Percentiles rank a stretch among this genome's conserved stretches.
Conservation (phyloP, 805 yeast species). For the Kregervanrija fluxuum region DNA sequence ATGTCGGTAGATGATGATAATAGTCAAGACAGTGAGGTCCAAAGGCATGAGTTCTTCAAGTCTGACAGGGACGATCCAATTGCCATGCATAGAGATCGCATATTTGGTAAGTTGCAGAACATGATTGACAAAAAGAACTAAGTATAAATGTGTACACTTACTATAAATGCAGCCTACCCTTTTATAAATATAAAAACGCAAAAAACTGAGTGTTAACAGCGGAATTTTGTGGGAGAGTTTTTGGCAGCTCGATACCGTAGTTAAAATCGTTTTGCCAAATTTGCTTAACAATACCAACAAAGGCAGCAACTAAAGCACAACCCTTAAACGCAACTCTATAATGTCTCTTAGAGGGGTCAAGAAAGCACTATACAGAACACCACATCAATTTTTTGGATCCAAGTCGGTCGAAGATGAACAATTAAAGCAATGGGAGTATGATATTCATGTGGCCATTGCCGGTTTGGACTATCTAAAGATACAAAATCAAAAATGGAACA, state of each 20-base stretch:
- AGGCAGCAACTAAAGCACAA: neutral
- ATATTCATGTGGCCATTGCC: slow-evolving; percentile 32
- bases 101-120: slow-evolving; percentile 48
- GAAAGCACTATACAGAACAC: slow-evolving; percentile 30
- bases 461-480: slow-evolving; percentile 36
- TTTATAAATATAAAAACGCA: too few species aligned
- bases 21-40: slow-evolving; percentile 22
- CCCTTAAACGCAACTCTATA: neutral
- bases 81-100: slow-evolving; percentile 57
- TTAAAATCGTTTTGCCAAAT: too few species aligned
- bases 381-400: slow-evolving; percentile 29
- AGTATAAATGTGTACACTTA: too few species aligned
- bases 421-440: slow-evolving; percentile 37
- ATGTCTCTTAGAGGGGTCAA: slow-evolving; percentile 32
- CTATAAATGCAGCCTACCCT: too few species aligned
- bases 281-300: neutral
- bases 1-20: slow-evolving; percentile 13
- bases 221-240: too few species aligned
- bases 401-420: slow-evolving; percentile 32
- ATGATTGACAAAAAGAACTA: slow-evolving; percentile 39
- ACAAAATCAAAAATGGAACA: slow-evolving; percentile 23
- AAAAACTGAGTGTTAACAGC: too few species aligned
- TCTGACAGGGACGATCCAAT: slow-evolving; percentile 51
- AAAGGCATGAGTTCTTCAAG: slow-evolving; percentile 49
- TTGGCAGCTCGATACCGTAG: neutral